Base-by-base conservation (phyloP, 345 rosid genomes). In the Hevea brasiliensis region DNA sequence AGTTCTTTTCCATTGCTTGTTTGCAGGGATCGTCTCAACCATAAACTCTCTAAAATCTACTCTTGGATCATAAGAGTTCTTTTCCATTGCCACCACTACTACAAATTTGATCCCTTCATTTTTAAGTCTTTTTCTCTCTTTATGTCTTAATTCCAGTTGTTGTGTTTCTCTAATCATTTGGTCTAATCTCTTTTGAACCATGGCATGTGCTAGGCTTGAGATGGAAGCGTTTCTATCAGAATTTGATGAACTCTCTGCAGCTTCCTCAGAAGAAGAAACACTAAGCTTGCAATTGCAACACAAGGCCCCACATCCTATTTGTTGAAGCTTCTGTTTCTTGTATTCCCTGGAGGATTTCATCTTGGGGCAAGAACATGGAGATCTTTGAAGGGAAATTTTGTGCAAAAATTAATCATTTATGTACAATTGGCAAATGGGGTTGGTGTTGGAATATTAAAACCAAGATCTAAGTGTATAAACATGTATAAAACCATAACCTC, bases 51-150 rank as follows among this genome's bases (percentile, higher is more conserved):
- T 80, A 60, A 92, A 94, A 74, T 94, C 98, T 73, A 83, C 86
- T 74, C 88, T 82, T 26, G 93, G 96, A 84, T 90, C 91, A 41
- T 79, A 76, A 27, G 97, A 90, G 76, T 84, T 77, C 80, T 86
- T 94, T 75, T 94, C 98, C 92, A 84, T 84, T 0, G 96, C 98
- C 68, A 92, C 86, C 97, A 94, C 85, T 21, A 94, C 89, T 12
- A 94, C 80, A 54, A 94, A 91, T 82, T 84, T 89, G 17, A 86
- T 83, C 10, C 75, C 81, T 48, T 67, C 65, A 29, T 44, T 71
- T 71, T 57, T 55, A 55, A 67, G 67, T 73, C 82, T 74, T 75
- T 82, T 81, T 68, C 72, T 81, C 51, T 79, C 84, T 63, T n/a
- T n/a, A 7, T 65, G 67, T 72, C 83, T 81, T 45, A 83, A 78